Base-by-base conservation (phyloP, 2,329 filamentous ascomycete genomes). In the Fusarium multiceps region DNA sequence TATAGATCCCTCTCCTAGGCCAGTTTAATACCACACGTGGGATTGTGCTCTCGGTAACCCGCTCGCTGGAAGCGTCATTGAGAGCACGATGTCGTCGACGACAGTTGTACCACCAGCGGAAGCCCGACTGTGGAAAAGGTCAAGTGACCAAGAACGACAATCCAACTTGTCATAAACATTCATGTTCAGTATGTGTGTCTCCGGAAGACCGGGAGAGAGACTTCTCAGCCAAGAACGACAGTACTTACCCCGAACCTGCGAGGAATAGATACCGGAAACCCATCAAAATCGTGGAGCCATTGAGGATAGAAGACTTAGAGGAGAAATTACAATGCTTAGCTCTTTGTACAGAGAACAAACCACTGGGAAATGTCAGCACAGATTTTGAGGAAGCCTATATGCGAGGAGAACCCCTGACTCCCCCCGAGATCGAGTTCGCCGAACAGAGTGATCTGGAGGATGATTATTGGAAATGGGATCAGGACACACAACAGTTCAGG, bases 381-480 rank as follows among this genome's bases (percentile, higher is more conserved):
- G 43, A 23, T 3, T 55, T 59, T n/a, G 66, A 72, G 41, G 55
- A 72, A 46, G 63, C 63, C n/a, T 72, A 71, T 30, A 62, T 41
- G 8, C 59, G 42, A n/a, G 68, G 70, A 40, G 66, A 72, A 23
- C 46, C 62, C 8, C 43, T 71, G 10, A 63, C 63, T n/a, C 63
- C 67, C 3, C 67, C 73, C 16, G 72, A 73, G 34, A 55, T 73
- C 28, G 63, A 75, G 32, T 55, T 55, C n/a, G 60, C 56, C 14
- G 68, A 66, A 32, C 67, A 75, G 13, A 54, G 55, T 30, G 69
- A 73, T 7, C 27, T 62, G 46, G 71, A 66, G 11, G 68, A 71
- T 10, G 60, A 61, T 12, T 75, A 74, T 27, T 75, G 74, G 74
- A 45, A 65, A 25, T 75, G 71, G 72, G 58, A 75, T 30, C 55